Evolutionary conservation across 2,329 filamentous ascomycete genomes (phyloP).

Genomic region (Talaromyces funiculosus): DNA sequence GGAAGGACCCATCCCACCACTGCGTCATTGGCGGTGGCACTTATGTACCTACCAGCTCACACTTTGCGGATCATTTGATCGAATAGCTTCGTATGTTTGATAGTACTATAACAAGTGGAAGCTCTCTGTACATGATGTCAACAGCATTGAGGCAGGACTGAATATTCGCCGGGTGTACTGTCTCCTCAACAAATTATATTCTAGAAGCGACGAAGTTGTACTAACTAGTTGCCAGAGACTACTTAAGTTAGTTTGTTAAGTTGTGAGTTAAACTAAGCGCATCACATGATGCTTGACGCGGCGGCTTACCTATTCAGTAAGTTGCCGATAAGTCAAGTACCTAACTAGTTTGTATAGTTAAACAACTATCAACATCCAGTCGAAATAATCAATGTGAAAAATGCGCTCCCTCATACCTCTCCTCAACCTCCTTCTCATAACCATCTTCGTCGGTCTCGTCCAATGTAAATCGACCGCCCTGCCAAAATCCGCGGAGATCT

Average conservation of each 20-base stretch:
- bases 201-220: no score
- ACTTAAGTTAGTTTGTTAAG: no score
- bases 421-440: constrained; percentile 16
- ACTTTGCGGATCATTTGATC: no score
- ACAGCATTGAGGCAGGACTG: no score
- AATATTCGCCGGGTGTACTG: no score
- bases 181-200: no score
- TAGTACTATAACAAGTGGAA: neutral
- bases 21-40: neutral
- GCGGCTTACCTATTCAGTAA: neutral
- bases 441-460: constrained; percentile 15
- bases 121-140: neutral
- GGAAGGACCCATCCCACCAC: neutral
- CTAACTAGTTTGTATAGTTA: no score
- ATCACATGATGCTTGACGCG: neutral
- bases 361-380: neutral
- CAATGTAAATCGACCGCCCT: constrained; percentile 14
- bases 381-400: neutral
- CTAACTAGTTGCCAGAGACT: no score
- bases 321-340: neutral
- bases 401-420: constrained; percentile 12
- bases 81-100: no score
- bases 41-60: neutral
- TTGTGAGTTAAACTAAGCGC: neutral
- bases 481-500: constrained; percentile 27